Base-by-base conservation (phyloP, 495 filamentous ascomycete genomes). In the Niebla homalea region DNA sequence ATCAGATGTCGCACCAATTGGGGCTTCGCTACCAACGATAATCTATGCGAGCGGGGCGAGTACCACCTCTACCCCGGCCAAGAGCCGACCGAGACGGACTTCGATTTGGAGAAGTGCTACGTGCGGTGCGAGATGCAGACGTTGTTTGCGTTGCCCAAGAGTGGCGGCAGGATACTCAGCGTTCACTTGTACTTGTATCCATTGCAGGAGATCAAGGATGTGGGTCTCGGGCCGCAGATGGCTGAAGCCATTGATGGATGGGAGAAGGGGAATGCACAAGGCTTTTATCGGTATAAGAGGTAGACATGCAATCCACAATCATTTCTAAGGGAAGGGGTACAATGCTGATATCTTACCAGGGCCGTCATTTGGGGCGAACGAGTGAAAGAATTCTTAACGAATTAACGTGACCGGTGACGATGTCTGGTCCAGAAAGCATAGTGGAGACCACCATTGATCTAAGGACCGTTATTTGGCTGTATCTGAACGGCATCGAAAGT, bases 161-260 rank as follows among this genome's bases (percentile, higher is more conserved):
- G 76, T 1, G 65, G 69, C 25, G 86, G 83, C 2, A 54, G 89
- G 8, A 67, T 89, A 1, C 88, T 92, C 62, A 76, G 69, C 23
- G 83, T 90, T 64, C 86, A 90, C 66, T 89, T 87, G 5, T 90
- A 87, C 64, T 60, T 79, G 38, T 88, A 87, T 61, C 73, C 79
- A 5, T 55, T 94, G 1, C 54, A 57, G 19, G 70, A 82, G 18
- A 71, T 94, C 52, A 86, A 80, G 63, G 75, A 69, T 5, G 85
- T 87, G 55, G 84, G 84, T 0, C 59, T 74, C 4, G 78, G 77
- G 0, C 63, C 55, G 12, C 74, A 79, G 23, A 62, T 94, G 25
- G 84, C 81, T 0, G 62, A 66, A 15, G 85, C 84, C 0, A 81
- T 90, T 59, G 83, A 88, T 55, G 86, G 86, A 4, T 60, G 90